These are phyloP conservation scores for Sistotremastrum suecicum DNA, from an alignment of 768 basidiomycete genomes.

Conservation along the genomic window DNA sequence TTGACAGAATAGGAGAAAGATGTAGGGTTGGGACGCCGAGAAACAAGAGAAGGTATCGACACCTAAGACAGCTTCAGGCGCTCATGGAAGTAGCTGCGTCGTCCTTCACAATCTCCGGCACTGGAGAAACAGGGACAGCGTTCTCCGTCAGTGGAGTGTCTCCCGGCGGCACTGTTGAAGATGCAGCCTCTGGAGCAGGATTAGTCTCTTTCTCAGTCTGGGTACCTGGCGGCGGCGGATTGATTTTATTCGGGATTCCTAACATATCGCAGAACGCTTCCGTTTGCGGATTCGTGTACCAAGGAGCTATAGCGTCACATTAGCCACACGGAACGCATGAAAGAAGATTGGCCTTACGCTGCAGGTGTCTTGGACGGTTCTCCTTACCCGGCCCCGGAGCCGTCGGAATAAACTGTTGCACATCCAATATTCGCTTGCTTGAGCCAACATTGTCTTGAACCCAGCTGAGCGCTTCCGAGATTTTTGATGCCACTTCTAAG, in stretches of 20 bases:
- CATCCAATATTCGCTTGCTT: constrained; percentile 10
- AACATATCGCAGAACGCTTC: constrained; percentile 73
- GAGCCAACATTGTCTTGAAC: constrained; percentile 40
- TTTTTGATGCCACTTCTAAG: constrained; percentile 27
- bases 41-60: too few relatives aligned
- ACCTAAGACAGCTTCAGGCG: too few relatives aligned
- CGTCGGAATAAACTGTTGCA: constrained; percentile 40
- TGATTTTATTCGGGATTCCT: constrained; percentile 61
- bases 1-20: too few relatives aligned
- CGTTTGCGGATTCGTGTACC: constrained; percentile 84
- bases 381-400: constrained; percentile 38
- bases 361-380: constrained; percentile 22
- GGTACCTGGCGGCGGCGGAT: constrained; percentile 10
- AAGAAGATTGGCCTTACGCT: constrained; percentile 17
- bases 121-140: too few relatives aligned
- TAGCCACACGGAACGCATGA: too few relatives aligned
- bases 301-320: constrained; percentile 33
- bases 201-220: too few relatives aligned
- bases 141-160: too few relatives aligned
- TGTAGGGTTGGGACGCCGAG: too few relatives aligned
- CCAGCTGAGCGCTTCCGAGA: constrained; percentile 53
- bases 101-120: too few relatives aligned
- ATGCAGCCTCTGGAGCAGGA: too few relatives aligned
- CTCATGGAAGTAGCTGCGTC: too few relatives aligned
- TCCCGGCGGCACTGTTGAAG: too few relatives aligned